phyloP scores from a whole-genome alignment of 768 basidiomycete species.

The Hygrocybe coccinea region DNA sequence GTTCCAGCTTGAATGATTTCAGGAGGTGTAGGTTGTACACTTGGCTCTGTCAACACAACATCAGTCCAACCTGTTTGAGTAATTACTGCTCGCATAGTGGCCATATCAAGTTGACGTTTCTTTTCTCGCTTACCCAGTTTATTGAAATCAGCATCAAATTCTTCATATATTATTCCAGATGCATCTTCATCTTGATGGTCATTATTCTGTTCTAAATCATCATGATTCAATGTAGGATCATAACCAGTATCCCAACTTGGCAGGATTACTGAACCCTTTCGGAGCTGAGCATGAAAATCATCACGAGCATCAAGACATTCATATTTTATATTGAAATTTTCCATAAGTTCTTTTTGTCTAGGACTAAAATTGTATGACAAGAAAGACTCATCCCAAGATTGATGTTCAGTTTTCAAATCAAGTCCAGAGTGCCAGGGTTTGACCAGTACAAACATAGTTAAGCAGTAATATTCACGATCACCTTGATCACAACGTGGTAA shows the following conservation, averaged over 20 bases:
- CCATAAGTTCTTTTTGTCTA: constrained; percentile 18
- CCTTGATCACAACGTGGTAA: constrained; percentile 30
- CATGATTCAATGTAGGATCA: no score
- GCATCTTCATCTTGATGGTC: no score
- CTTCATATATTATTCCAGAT: neutral
- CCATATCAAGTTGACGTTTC: neutral
- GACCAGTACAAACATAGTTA: constrained; percentile 28
- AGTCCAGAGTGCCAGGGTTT: constrained; percentile 27
- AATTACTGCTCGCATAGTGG: neutral
- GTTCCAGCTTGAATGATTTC: neutral
- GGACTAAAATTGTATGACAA: constrained; percentile 11
- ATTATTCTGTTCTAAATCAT: no score
- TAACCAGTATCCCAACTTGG: no score
- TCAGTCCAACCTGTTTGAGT: neutral
- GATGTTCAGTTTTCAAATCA: constrained; percentile 17
- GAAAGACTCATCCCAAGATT: constrained; percentile 27
- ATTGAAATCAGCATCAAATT: neutral
- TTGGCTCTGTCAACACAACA: neutral
- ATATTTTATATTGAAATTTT: constrained; percentile 30
- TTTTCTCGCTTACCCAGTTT: neutral
- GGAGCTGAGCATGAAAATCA: neutral
- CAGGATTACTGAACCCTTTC: no score
- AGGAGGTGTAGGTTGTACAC: neutral
- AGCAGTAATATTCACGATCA: constrained; percentile 29
- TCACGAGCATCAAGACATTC: constrained; percentile 32